Conservation (phyloP, 768 basidiomycete species). For the Fistulinella prunicolor region DNA sequence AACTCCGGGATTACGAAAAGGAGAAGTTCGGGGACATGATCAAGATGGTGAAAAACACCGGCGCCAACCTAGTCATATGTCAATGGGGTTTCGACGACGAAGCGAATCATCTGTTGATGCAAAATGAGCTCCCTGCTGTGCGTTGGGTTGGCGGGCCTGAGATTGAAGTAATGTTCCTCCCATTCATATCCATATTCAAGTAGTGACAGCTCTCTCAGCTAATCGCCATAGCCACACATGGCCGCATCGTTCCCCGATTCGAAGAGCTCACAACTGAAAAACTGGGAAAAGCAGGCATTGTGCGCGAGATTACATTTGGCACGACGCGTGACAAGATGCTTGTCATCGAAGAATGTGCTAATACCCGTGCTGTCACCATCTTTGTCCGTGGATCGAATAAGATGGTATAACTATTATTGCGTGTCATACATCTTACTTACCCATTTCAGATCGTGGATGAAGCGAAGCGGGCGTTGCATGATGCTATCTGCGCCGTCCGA, state of each 20-base stretch:
- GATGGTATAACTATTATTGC: slow-evolving; percentile 78
- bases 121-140: slow-evolving; percentile 95
- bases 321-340: slow-evolving; percentile 99
- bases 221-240: slow-evolving; percentile 97
- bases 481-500: slow-evolving; percentile 95
- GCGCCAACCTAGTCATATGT: slow-evolving; percentile 97
- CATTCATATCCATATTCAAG: background rate
- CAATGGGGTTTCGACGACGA: slow-evolving; percentile 99
- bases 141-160: slow-evolving; percentile 99
- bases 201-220: slow-evolving; percentile 46
- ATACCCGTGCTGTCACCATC: slow-evolving; percentile 92
- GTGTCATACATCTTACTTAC: background rate
- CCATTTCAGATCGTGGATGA: slow-evolving; percentile 89
- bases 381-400: slow-evolving; percentile 98
- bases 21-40: slow-evolving; percentile 98
- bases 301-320: slow-evolving; percentile 93
- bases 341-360: slow-evolving; percentile 98
- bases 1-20: slow-evolving; percentile 91
- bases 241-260: slow-evolving; percentile 96
- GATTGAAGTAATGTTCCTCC: slow-evolving; percentile 68
- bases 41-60: slow-evolving; percentile 90
- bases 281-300: slow-evolving; percentile 89
- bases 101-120: slow-evolving; percentile 96
- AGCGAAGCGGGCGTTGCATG: slow-evolving; percentile 95
- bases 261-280: slow-evolving; percentile 92